A percentile compares a stretch with the other conserved stretches of the same genome.
These are phyloP conservation scores for Pleurotus salmoneostramineus DNA, from an alignment of 768 basidiomycete species.

Conservation along the genomic window DNA sequence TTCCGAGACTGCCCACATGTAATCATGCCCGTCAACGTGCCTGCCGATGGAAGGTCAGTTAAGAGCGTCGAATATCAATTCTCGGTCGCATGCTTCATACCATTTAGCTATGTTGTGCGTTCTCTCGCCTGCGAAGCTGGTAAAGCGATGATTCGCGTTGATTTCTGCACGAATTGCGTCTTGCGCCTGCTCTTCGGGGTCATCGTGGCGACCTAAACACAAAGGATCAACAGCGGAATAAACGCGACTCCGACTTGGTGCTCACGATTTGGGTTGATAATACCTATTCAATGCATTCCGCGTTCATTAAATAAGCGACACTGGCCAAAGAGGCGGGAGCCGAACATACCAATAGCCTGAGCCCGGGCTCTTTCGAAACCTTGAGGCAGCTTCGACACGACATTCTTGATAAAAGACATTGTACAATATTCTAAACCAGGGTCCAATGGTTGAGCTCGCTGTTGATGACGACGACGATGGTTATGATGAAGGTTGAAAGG, in stretches of 20 bases:
- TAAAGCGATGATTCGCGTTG: constrained; percentile 75
- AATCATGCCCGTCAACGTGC: constrained; percentile 96
- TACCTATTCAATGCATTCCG: constrained; percentile 22
- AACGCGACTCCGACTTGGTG: not conserved
- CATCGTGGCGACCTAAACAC: constrained; percentile 62
- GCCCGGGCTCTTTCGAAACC: constrained; percentile 35
- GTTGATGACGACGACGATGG: not conserved
- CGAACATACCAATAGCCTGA: constrained; percentile 30
- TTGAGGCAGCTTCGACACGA: constrained; percentile 24
- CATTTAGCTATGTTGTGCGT: constrained; percentile 78
- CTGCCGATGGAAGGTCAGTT: constrained; percentile 22
- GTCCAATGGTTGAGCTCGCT: not conserved
- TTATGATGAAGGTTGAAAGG: not conserved
- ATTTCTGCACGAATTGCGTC: constrained; percentile 77
- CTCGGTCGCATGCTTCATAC: constrained; percentile 17
- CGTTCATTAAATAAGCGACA: not conserved
- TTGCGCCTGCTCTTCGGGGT: constrained; percentile 62
- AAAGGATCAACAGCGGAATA: not conserved
- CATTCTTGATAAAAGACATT: constrained; percentile 26
- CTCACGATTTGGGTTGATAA: constrained; percentile 44
- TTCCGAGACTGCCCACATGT: constrained; percentile 93
- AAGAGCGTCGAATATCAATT: not conserved
- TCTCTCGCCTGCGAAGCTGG: constrained; percentile 77
- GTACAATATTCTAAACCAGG: not conserved
- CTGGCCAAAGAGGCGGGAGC: not conserved